A percentile compares a stretch with the other conserved stretches of the same genome.
These are phyloP conservation scores for Colletotrichum kahawae DNA, from an alignment of 2,329 filamentous ascomycete species.

Conservation along the genomic window DNA sequence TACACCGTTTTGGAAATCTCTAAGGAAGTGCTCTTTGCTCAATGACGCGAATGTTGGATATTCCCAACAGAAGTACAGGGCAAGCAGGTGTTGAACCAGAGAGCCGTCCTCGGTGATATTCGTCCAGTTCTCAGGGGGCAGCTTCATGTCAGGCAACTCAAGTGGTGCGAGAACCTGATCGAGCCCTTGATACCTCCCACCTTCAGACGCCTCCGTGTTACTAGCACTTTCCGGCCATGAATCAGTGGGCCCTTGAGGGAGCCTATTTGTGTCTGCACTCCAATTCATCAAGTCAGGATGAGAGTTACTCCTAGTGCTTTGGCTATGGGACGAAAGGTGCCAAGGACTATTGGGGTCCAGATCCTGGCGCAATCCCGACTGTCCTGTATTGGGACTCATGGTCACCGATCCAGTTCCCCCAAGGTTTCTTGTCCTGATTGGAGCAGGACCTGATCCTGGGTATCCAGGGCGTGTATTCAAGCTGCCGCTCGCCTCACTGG, in stretches of 20 bases:
- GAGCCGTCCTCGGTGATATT: constrained; percentile 60
- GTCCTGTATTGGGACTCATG: constrained; percentile 36
- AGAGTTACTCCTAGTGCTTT: constrained; percentile 51
- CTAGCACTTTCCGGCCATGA: constrained; percentile 53
- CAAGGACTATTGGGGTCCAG: constrained; percentile 52
- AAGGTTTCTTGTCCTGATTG: constrained; percentile 20
- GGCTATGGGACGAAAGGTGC: constrained; percentile 52
- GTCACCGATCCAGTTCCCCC: constrained; percentile 9
- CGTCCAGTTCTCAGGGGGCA: constrained; percentile 61
- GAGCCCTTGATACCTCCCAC: constrained; percentile 34
- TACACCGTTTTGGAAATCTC: constrained; percentile 66
- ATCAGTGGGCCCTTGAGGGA: constrained; percentile 51
- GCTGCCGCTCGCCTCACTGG: constrained; percentile 24
- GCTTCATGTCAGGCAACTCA: constrained; percentile 47
- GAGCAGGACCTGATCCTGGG: constrained; percentile 25
- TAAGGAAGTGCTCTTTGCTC: constrained; percentile 73
- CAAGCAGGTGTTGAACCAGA: constrained; percentile 67
- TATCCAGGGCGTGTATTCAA: constrained; percentile 27
- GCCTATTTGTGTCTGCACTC: constrained; percentile 42
- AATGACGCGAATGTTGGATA: constrained; percentile 78
- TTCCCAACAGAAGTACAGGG: constrained; percentile 77
- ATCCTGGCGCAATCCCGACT: constrained; percentile 39
- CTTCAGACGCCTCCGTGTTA: constrained; percentile 30
- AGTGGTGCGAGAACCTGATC: constrained; percentile 55
- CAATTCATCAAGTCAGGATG: constrained; percentile 53